Conservation (phyloP, 306 rosid species). For the Begonia peltatifolia region DNA sequence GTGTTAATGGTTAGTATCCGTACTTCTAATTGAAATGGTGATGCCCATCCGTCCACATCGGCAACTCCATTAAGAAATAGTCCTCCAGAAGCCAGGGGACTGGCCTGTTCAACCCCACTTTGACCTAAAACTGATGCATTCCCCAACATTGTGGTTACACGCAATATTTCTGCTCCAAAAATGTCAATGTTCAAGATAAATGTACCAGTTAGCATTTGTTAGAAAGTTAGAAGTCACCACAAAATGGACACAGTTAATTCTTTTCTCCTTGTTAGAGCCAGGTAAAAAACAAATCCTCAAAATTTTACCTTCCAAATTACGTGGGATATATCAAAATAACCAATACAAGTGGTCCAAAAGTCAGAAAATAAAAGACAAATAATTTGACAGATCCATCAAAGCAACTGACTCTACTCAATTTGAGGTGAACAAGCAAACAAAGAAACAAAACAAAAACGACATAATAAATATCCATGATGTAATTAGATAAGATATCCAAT, state of each 20-base stretch:
- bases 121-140: constrained; percentile 99
- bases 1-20: constrained; percentile 99
- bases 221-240: constrained; percentile 91
- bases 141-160: constrained; percentile 99
- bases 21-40: constrained; percentile 99
- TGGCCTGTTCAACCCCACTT: constrained; percentile 98
- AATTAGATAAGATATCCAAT: too few species aligned
- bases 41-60: constrained; percentile 82
- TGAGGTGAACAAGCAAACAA: too few species aligned
- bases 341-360: too few species aligned
- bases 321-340: too few species aligned
- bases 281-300: constrained; percentile 26
- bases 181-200: constrained; percentile 99
- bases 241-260: constrained; percentile 68
- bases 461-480: too few species aligned
- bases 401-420: too few species aligned
- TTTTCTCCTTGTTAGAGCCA: constrained; percentile 44
- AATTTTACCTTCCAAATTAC: constrained; percentile 15
- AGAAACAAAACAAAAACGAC: too few species aligned
- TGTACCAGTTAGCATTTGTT: constrained; percentile 99
- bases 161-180: constrained; percentile 99
- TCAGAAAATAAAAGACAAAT: too few species aligned
- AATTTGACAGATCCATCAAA: too few species aligned
- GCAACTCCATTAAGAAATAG: constrained; percentile 87
- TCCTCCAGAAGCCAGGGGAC: constrained; percentile 99